Conservation (phyloP, 2,329 filamentous ascomycete species). For the Graphilbum fragrans region DNA sequence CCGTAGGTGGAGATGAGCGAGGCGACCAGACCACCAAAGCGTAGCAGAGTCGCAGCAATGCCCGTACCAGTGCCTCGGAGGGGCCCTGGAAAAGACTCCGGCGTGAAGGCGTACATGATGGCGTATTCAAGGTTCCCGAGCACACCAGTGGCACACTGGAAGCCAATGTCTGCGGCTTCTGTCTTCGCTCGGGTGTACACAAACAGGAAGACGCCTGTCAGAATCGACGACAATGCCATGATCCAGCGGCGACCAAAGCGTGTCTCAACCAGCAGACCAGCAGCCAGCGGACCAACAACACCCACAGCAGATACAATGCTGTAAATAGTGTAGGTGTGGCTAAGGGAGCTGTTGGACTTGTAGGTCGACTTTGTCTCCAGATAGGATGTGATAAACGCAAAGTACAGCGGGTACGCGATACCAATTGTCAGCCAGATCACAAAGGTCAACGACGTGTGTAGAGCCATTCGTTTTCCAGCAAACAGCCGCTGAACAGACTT, state of each 20-base stretch:
- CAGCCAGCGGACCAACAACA: conserved; percentile 44
- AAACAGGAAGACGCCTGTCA: conserved; percentile 65
- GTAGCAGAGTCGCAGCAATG: conserved; percentile 58
- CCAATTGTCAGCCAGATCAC: conserved; percentile 31
- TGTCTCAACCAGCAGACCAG: conserved; percentile 56
- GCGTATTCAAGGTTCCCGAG: conserved; percentile 41
- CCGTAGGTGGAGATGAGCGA: conserved; percentile 8
- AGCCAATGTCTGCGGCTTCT: conserved; percentile 54
- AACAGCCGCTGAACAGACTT: conserved; percentile 21
- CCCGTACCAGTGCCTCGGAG: conserved; percentile 71
- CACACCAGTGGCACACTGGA: conserved; percentile 54
- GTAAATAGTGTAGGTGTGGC: conserved; percentile 58
- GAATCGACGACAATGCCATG: conserved; percentile 47
- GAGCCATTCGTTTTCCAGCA: conserved; percentile 18
- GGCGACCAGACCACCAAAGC: conserved; percentile 9
- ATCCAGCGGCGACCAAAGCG: conserved; percentile 61
- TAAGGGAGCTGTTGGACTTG: conserved; percentile 57
- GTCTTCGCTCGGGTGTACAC: conserved; percentile 53
- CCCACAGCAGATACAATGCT: conserved; percentile 7
- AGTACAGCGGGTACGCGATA: conserved; percentile 33
- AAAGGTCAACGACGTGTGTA: conserved; percentile 23
- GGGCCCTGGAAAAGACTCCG: conserved; percentile 66
- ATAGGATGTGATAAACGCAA: conserved; percentile 32
- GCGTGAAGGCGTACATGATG: conserved; percentile 65
- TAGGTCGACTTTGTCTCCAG: conserved; percentile 29